Percentiles rank a stretch among this genome's conserved stretches.
These are phyloP conservation scores for Sphaceloma murrayae DNA, from an alignment of 2,329 filamentous ascomycete genomes.

Conservation along the genomic window DNA sequence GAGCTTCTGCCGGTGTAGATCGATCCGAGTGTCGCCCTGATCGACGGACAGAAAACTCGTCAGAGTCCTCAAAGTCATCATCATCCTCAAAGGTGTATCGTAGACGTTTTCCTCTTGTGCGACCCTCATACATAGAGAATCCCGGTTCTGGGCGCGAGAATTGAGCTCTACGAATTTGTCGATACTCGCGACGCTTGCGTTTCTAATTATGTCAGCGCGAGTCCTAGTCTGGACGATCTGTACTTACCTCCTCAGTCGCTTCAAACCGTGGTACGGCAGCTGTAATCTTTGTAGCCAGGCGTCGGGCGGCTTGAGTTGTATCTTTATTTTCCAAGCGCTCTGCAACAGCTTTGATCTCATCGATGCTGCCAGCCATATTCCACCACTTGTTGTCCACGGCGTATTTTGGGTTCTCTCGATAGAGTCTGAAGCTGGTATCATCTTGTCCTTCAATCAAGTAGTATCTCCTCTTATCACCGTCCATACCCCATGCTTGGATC, in stretches of 20 bases:
- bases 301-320: slow-evolving; percentile 69
- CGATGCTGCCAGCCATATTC: slow-evolving; percentile 83
- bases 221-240: too few species aligned
- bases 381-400: slow-evolving; percentile 75
- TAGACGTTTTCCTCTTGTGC: slow-evolving; percentile 89
- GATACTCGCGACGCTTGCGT: slow-evolving; percentile 85
- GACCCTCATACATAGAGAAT: slow-evolving; percentile 89
- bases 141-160: slow-evolving; percentile 82
- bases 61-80: slow-evolving; percentile 57
- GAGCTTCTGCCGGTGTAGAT: slow-evolving; percentile 59
- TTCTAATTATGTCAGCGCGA: slow-evolving; percentile 49
- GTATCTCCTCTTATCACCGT: slow-evolving; percentile 85
- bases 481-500: slow-evolving; percentile 81
- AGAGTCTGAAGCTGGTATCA: slow-evolving; percentile 87
- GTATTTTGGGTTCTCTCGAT: slow-evolving; percentile 81
- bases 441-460: slow-evolving; percentile 90
- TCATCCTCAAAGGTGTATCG: slow-evolving; percentile 93
- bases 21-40: slow-evolving; percentile 58
- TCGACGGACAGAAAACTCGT: slow-evolving; percentile 53
- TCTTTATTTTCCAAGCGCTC: slow-evolving; percentile 69
- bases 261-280: slow-evolving; percentile 83
- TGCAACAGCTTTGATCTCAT: slow-evolving; percentile 67
- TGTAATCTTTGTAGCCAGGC: slow-evolving; percentile 66
- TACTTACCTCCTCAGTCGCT: slow-evolving; percentile 77
- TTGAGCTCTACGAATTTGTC: slow-evolving; percentile 71